Evolutionary conservation across 2,329 filamentous ascomycete genomes (phyloP).

Genomic region (Penicillium sp.): DNA sequence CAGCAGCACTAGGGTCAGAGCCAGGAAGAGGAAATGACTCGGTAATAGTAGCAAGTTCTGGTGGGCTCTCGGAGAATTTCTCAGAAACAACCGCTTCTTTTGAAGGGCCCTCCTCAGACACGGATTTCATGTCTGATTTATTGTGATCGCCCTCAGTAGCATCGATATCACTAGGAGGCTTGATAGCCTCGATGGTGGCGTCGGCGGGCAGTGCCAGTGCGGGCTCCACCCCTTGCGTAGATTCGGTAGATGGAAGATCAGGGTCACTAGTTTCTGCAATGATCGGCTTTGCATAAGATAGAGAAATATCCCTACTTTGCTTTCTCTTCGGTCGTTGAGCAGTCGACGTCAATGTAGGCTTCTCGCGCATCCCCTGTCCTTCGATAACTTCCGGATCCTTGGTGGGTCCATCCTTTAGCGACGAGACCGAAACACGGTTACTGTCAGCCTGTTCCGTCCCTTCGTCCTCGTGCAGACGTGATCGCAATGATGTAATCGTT

Average conservation of each 20-base stretch:
- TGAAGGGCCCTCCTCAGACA: neutral
- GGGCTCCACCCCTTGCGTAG: conserved; percentile 29
- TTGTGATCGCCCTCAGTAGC: conserved; percentile 12
- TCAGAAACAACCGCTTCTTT: neutral
- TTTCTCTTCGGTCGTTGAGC: conserved; percentile 33
- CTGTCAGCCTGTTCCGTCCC: conserved; percentile 21
- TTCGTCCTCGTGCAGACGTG: conserved; percentile 2
- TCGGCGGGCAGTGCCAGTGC: conserved; percentile 12
- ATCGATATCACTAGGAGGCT: conserved; percentile 14
- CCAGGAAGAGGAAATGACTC: neutral
- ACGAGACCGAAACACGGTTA: conserved; percentile 20
- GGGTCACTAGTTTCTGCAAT: conserved; percentile 24
- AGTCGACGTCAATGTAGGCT: conserved; percentile 26
- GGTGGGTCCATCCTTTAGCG: conserved; percentile 20
- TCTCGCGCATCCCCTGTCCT: conserved; percentile 32
- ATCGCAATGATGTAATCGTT: conserved; percentile 7
- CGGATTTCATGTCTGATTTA: conserved; percentile 15
- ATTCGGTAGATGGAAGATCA: conserved; percentile 5
- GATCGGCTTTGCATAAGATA: conserved; percentile 23
- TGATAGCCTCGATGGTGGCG: conserved; percentile 23
- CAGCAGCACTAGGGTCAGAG: neutral
- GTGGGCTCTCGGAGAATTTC: neutral
- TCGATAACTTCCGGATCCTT: conserved; percentile 32
- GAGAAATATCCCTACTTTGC: conserved; percentile 26
- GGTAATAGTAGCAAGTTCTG: neutral